Evolutionary conservation across 169 alveolate species (phyloP).

Genomic region (Theileria annulata): DNA sequence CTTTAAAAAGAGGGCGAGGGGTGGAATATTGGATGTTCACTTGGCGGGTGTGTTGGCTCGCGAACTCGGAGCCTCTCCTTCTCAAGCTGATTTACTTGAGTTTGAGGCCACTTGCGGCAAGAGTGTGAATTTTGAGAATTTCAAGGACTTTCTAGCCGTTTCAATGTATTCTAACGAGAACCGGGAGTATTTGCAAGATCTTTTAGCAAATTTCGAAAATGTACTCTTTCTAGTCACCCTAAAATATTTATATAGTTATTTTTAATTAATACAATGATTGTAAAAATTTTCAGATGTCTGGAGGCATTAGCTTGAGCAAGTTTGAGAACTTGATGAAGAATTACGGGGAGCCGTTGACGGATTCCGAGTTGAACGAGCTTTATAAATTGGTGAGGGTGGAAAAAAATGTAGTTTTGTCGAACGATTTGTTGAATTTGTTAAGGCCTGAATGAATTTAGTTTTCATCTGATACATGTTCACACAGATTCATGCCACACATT

Average conservation of each 20-base stretch:
- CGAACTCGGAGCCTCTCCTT: constrained; percentile 60
- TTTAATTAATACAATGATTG: not conserved
- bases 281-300: constrained; percentile 31
- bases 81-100: constrained; percentile 60
- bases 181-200: constrained; percentile 26
- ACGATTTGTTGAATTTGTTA: constrained; percentile 11
- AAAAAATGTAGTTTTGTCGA: not conserved
- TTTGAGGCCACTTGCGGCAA: constrained; percentile 57
- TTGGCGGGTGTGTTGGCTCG: constrained; percentile 52
- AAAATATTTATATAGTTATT: not conserved
- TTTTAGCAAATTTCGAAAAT: constrained; percentile 19
- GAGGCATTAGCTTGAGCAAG: constrained; percentile 17
- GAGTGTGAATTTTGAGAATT: constrained; percentile 35
- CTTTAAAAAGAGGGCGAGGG: constrained; percentile 26
- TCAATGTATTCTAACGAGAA: constrained; percentile 56
- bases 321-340: constrained; percentile 57
- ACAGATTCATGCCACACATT: constrained; percentile 30
- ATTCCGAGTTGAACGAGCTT: constrained; percentile 52
- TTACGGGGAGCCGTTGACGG: constrained; percentile 69
- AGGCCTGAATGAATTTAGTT: constrained; percentile 7
- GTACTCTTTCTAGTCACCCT: constrained; percentile 7
- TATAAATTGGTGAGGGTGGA: constrained; percentile 12
- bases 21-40: constrained; percentile 37
- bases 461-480: constrained; percentile 14
- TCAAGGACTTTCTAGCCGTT: constrained; percentile 59